phyloP scores from a whole-genome alignment of 768 basidiomycete species.

The Rhodosporidiobolus sp. region DNA sequence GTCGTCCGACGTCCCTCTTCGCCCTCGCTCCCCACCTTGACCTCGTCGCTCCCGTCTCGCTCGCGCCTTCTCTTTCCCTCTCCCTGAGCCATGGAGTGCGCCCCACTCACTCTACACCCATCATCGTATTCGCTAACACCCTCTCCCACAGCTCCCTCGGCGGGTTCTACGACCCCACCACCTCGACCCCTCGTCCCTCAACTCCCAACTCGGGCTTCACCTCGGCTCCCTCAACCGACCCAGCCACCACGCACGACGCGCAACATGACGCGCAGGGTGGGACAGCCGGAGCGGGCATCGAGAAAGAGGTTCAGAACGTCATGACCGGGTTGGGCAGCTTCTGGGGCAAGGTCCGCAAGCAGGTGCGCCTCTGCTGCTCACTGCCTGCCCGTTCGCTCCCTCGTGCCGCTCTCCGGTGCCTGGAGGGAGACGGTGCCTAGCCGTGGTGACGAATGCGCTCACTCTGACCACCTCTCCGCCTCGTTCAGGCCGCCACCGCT shows the following conservation, averaged over 20 bases:
- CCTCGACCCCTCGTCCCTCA: too few relatives aligned
- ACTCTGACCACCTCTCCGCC: neutral
- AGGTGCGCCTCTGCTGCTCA: conserved; percentile 25
- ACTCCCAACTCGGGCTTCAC: neutral
- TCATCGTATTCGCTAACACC: too few relatives aligned
- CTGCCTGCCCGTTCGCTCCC: too few relatives aligned
- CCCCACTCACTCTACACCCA: too few relatives aligned
- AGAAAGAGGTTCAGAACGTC: conserved; percentile 29
- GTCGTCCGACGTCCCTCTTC: too few relatives aligned
- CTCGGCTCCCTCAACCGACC: neutral
- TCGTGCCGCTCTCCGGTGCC: neutral
- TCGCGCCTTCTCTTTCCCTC: too few relatives aligned
- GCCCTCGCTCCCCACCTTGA: too few relatives aligned
- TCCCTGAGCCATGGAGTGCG: too few relatives aligned
- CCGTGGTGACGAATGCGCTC: neutral
- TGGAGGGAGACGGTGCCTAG: neutral
- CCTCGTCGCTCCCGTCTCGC: too few relatives aligned
- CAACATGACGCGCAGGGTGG: neutral
- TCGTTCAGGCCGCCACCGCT: neutral
- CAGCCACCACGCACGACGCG: too few relatives aligned
- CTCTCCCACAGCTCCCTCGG: too few relatives aligned
- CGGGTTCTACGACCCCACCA: too few relatives aligned
- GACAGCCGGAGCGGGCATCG: neutral
- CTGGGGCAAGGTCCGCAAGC: conserved; percentile 39
- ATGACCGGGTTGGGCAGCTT: conserved; percentile 32